These are phyloP conservation scores for Galerina marginata DNA, from an alignment of 768 basidiomycete species.

Conservation along the genomic window DNA sequence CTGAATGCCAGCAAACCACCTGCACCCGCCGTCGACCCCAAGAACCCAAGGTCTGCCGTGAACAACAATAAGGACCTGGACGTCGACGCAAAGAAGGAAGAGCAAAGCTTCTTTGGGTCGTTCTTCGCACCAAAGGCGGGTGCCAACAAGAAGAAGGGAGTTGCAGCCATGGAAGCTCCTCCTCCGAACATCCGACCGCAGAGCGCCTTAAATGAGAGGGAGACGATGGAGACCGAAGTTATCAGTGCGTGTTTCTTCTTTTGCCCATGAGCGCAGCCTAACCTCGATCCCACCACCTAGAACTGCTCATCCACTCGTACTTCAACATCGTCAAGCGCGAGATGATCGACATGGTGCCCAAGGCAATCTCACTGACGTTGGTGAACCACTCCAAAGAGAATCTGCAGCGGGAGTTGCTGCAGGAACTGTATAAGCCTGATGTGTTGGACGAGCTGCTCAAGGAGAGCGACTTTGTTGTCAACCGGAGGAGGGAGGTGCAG, in stretches of 20 bases:
- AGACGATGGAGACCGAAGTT: constrained; percentile 98
- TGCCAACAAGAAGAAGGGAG: constrained; percentile 61
- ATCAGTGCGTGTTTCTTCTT: constrained; percentile 75
- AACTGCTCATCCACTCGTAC: constrained; percentile 95
- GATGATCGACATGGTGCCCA: constrained; percentile 99
- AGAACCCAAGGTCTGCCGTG: constrained; percentile 63
- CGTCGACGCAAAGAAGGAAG: constrained; percentile 87
- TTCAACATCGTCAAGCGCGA: constrained; percentile 99
- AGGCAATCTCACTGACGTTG: constrained; percentile 89
- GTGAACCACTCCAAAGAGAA: constrained; percentile 95
- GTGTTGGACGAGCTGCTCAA: constrained; percentile 94
- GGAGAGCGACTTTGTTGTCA: constrained; percentile 90
- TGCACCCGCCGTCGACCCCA: constrained; percentile 61
- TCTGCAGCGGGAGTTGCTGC: constrained; percentile 90
- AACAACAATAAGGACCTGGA: constrained; percentile 97
- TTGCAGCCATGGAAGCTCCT: constrained; percentile 66
- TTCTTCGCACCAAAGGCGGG: constrained; percentile 84
- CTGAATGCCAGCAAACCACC: constrained; percentile 80
- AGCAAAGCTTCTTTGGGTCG: constrained; percentile 91
- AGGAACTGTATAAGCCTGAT: constrained; percentile 97
- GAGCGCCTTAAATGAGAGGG: constrained; percentile 88
- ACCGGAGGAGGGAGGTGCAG: constrained; percentile 91
- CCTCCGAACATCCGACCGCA: constrained; percentile 90
- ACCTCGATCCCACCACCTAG: constrained; percentile 41
- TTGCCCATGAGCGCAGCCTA: not conserved